phyloP scores from a whole-genome alignment of 2,329 filamentous ascomycete genomes.

The Aspergillus novoparasiticus region DNA sequence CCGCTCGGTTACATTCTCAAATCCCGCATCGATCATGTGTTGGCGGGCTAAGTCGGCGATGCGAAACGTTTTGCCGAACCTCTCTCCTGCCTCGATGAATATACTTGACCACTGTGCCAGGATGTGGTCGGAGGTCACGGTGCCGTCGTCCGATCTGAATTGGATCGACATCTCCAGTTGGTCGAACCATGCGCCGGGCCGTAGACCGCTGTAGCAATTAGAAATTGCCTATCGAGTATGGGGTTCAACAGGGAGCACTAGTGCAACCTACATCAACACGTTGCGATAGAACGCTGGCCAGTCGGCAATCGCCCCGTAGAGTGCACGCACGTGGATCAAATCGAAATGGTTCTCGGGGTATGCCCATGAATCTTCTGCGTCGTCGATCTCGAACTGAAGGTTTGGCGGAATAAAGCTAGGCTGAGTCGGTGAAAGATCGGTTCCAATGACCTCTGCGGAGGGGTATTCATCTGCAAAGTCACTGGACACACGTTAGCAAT shows the following conservation, averaged over 20 bases:
- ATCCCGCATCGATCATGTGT: slow-evolving; percentile 32
- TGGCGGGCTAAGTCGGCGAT: slow-evolving; percentile 23
- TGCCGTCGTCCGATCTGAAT: slow-evolving; percentile 27
- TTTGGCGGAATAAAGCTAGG: slow-evolving; percentile 65
- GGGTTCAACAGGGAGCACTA: neutral
- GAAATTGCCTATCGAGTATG: neutral
- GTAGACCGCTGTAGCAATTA: slow-evolving; percentile 19
- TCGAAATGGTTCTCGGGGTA: slow-evolving; percentile 52
- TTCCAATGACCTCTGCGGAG: slow-evolving; percentile 59
- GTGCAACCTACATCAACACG: slow-evolving; percentile 17
- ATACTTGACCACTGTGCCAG: slow-evolving; percentile 29
- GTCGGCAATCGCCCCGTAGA: slow-evolving; percentile 27
- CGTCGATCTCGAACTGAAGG: slow-evolving; percentile 70
- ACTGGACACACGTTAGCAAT: slow-evolving; percentile 10
- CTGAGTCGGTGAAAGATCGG: slow-evolving; percentile 66
- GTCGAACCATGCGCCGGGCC: slow-evolving; percentile 29
- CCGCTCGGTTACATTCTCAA: slow-evolving; percentile 31
- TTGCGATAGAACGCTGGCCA: slow-evolving; percentile 27
- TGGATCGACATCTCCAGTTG: slow-evolving; percentile 31
- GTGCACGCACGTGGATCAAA: slow-evolving; percentile 51
- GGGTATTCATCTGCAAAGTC: slow-evolving; percentile 49
- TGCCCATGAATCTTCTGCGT: slow-evolving; percentile 61
- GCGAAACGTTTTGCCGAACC: slow-evolving; percentile 34
- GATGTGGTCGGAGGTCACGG: slow-evolving; percentile 26
- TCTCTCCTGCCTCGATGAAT: slow-evolving; percentile 33